Evolutionary conservation across 1,284 basidiomycete species (phyloP), one percentile per base, ranked within the genome.

Genomic region (Papiliotrema fonsecae): DNA sequence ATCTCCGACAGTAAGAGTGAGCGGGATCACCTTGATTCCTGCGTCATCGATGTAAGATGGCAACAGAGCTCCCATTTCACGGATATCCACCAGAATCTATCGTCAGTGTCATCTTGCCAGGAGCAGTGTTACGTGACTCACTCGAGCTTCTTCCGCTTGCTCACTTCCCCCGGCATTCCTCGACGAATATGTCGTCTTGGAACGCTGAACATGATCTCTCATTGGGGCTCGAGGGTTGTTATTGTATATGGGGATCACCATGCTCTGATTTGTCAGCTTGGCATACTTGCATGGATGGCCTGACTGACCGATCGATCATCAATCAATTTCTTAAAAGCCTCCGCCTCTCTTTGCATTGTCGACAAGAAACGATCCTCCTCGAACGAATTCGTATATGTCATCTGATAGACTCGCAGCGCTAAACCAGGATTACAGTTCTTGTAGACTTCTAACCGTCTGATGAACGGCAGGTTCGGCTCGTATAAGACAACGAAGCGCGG

Each of bases 291-390:
- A 28, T 32, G 10, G 16, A 2, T 27, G 27, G n/a, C 34, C 13
- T 34, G 10, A 79, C 87, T 62, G 60, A 92, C 92, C 37, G 84
- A 88, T 47, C 88, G 83, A 72, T 97, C 93, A 58, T 85, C 86
- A 67, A 99, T 97, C 24, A 99, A 75, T 50, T 85, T 79, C 73
- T 97, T 89, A 66, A 98, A 98, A 0, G 92, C 84, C 51, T 97
- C 88, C 67, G 97, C 97, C 74, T 99, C 94, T 54, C 85, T 81
- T 41, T 91, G 77, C 43, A 97, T 81, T 1, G 85, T 86, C 30
- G 87, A 86, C 22, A 99, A 79, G 70, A 96, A 98, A 62, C 89
- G 86, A 69, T 96, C 91, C 65, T 98, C 94, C 68, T 99, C 96
- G 55, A 88, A 88, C 40, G 89, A 94, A 60, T 89, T 83, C 43